Percentiles rank a stretch among this genome's conserved stretches.
Evolutionary conservation across 2,329 filamentous ascomycete genomes (phyloP).

Genomic region (Scytalidium sp.): DNA sequence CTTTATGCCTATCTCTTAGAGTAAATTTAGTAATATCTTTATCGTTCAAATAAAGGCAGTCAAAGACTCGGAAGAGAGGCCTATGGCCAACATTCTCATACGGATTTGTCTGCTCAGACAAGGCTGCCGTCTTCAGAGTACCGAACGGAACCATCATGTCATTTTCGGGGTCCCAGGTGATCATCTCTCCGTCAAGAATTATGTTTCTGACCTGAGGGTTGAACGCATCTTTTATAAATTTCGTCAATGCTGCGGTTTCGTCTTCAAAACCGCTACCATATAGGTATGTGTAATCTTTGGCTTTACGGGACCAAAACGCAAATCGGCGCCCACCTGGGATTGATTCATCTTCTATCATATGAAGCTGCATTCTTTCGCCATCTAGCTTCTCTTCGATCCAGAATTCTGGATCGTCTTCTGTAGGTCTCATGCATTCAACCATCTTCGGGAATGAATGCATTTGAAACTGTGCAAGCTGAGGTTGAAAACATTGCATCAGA

Average conservation of each 20-base stretch:
- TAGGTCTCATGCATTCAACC: constrained; percentile 63
- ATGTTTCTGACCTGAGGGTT: constrained; percentile 74
- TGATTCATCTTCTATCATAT: constrained; percentile 72
- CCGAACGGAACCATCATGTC: constrained; percentile 88
- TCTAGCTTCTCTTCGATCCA: constrained; percentile 99
- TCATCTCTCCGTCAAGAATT: constrained; percentile 97
- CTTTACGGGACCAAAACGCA: constrained; percentile 91
- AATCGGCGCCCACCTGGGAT: constrained; percentile 71
- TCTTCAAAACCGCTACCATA: constrained; percentile 80
- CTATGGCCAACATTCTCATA: constrained; percentile 59
- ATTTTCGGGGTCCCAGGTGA: constrained; percentile 88
- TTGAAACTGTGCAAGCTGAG: constrained; percentile 91
- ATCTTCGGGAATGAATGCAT: constrained; percentile 79
- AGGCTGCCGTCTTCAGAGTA: constrained; percentile 85
- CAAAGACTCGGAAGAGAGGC: constrained; percentile 83
- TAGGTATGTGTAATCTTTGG: constrained; percentile 92
- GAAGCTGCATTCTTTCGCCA: constrained; percentile 94
- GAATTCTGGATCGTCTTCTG: constrained; percentile 71
- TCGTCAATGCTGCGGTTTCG: constrained; percentile 72
- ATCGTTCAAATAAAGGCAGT: constrained; percentile 86
- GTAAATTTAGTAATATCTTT: constrained; percentile 77
- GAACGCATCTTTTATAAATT: constrained; percentile 77
- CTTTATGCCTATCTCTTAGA: constrained; percentile 73
- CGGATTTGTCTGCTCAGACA: constrained; percentile 74
- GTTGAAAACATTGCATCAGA: constrained; percentile 94